Percentiles rank a stretch among this genome's conserved stretches.
Conservation (phyloP, 2,329 filamentous ascomycete species). For the Neurospora sp. region DNA sequence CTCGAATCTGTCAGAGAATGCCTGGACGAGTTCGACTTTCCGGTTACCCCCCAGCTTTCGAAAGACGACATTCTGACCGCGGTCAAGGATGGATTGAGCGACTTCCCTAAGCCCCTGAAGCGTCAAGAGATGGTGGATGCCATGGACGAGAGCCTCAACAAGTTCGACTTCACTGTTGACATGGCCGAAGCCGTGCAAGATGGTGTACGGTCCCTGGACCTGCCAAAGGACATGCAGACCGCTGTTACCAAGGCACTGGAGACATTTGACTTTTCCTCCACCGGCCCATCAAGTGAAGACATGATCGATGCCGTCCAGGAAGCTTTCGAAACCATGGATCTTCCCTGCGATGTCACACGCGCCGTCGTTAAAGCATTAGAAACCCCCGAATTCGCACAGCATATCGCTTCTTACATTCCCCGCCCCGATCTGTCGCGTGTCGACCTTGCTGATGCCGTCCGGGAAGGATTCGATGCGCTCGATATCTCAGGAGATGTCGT, state of each 20-base stretch:
- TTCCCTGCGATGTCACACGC: constrained; percentile 11
- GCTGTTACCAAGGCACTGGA: constrained; percentile 17
- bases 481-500: constrained; percentile 12
- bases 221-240: constrained; percentile 9
- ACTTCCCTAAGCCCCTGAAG: constrained; percentile 26
- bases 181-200: constrained; percentile 17
- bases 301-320: constrained; percentile 17
- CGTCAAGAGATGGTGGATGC: constrained; percentile 17
- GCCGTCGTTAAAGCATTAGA: constrained; percentile 14
- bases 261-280: constrained; percentile 16
- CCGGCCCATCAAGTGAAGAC: constrained; percentile 10
- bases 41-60: constrained; percentile 49
- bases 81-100: constrained; percentile 47
- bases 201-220: constrained; percentile 17
- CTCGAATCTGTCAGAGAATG: constrained; percentile 77
- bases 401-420: constrained; percentile 9
- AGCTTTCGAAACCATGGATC: constrained; percentile 15
- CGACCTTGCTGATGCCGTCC: constrained; percentile 16
- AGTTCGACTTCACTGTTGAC: constrained; percentile 16
- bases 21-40: constrained; percentile 74
- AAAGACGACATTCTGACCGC: constrained; percentile 54
- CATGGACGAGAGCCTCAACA: constrained; percentile 15
- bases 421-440: constrained; percentile 9
- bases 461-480: constrained; percentile 9
- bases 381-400: constrained; percentile 16